These are phyloP conservation scores for Sabuloglossum arenarium DNA, from an alignment of 495 filamentous ascomycete genomes.

Conservation along the genomic window DNA sequence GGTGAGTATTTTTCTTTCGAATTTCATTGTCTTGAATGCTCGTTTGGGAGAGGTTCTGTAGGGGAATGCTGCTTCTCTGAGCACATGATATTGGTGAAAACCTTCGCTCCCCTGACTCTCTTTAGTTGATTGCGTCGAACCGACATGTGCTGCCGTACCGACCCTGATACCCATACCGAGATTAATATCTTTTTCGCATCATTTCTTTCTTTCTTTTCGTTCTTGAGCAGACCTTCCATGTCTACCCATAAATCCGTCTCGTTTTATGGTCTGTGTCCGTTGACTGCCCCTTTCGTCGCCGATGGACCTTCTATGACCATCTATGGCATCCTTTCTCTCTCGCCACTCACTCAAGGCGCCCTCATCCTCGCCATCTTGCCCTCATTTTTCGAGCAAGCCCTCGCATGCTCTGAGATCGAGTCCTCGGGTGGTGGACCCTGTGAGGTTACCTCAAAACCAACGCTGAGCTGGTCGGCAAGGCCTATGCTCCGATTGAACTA, in stretches of 20 bases:
- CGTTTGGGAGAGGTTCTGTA: background rate
- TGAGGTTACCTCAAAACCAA: background rate
- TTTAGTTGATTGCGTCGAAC: background rate
- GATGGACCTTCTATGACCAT: background rate
- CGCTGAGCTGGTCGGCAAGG: too few species aligned
- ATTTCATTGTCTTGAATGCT: background rate
- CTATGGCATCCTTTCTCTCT: background rate
- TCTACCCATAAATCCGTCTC: background rate
- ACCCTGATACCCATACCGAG: background rate
- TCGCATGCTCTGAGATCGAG: background rate
- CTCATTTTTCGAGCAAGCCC: background rate
- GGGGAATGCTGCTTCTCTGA: background rate
- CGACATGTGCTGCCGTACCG: background rate
- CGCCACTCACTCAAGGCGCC: background rate
- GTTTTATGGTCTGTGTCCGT: background rate
- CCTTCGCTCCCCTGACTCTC: background rate
- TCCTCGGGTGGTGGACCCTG: background rate
- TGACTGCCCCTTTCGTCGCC: background rate
- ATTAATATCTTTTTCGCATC: background rate
- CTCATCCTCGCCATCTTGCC: background rate
- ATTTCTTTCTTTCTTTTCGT: background rate
- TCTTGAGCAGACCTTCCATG: background rate
- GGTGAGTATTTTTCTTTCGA: background rate
- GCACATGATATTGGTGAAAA: background rate
- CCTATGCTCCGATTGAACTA: background rate